Evolutionary conservation across 768 basidiomycete genomes (phyloP).

Genomic region (Kwoniella botswanensis): DNA sequence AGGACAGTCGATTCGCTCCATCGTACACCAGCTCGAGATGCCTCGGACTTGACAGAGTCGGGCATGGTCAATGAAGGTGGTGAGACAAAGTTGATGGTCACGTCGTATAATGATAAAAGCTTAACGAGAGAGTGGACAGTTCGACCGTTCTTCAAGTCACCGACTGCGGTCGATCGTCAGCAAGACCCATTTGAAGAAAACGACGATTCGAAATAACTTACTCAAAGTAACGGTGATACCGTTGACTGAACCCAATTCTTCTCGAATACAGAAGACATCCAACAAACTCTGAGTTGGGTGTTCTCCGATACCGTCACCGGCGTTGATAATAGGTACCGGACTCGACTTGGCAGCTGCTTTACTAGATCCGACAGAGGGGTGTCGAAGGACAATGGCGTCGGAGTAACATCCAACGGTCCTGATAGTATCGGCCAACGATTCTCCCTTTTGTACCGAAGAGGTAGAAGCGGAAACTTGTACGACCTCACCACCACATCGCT

Average conservation of each 20-base stretch:
- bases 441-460: conserved; percentile 92
- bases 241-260: conserved; percentile 96
- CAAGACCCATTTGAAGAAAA: conserved; percentile 1
- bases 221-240: conserved; percentile 76
- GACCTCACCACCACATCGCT: conserved; percentile 93
- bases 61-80: conserved; percentile 89
- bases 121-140: conserved; percentile 96
- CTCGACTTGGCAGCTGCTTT: conserved; percentile 95
- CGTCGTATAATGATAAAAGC: conserved; percentile 82
- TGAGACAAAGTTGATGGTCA: conserved; percentile 93
- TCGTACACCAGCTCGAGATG: conserved; percentile 78
- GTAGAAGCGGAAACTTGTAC: conserved; percentile 78
- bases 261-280: conserved; percentile 84
- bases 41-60: conserved; percentile 76
- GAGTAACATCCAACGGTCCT: conserved; percentile 93
- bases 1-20: conserved; percentile 83
- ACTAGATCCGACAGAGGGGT: conserved; percentile 92
- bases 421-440: conserved; percentile 88
- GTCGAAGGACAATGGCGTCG: conserved; percentile 91
- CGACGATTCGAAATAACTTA: conserved; percentile 31
- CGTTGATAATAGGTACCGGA: conserved; percentile 93
- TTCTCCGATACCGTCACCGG: conserved; percentile 95
- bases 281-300: conserved; percentile 74
- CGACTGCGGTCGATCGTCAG: conserved; percentile 61
- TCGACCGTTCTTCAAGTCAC: conserved; percentile 96